phyloP scores from a whole-genome alignment of 345 rosid genomes.

The Eutrema heterophyllum region DNA sequence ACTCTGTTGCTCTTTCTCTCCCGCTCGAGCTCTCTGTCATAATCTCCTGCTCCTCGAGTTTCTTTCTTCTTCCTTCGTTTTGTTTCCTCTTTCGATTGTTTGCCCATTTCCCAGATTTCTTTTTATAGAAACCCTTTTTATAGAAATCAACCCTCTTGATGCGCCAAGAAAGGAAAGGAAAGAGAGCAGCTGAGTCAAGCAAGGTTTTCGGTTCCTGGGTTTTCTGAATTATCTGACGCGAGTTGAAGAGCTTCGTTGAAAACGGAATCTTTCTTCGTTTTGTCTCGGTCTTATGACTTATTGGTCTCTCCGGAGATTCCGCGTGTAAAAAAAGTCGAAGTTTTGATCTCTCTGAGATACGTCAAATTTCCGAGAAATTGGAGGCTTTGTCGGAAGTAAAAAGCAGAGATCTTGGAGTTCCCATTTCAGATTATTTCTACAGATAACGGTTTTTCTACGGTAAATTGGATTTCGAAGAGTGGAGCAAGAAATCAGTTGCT shows the following conservation, averaged over 20 bases:
- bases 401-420: slow-evolving; percentile 32
- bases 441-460: background rate
- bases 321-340: slow-evolving; percentile 20
- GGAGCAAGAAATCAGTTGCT: slow-evolving; percentile 2
- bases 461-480: slow-evolving; percentile 16
- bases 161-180: background rate
- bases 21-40: slow-evolving; percentile 15
- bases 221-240: background rate
- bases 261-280: slow-evolving; percentile 20
- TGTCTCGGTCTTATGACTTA: background rate
- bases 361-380: slow-evolving; percentile 8
- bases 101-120: slow-evolving; percentile 9
- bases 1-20: slow-evolving; percentile 43
- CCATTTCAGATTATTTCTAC: slow-evolving; percentile 1
- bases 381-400: slow-evolving; percentile 6
- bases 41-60: slow-evolving; percentile 14
- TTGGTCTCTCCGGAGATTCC: slow-evolving; percentile 27
- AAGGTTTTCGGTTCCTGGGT: slow-evolving; percentile 8
- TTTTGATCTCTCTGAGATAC: slow-evolving; percentile 7
- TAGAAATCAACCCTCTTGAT: slow-evolving; percentile 2
- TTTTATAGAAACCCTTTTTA: slow-evolving; percentile 1
- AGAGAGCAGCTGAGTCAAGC: background rate
- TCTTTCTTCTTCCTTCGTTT: background rate
- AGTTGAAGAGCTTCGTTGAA: slow-evolving; percentile 3
- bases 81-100: slow-evolving; percentile 12